Evolutionary conservation across 345 rosid species (phyloP), one percentile per base, ranked within the genome.

Genomic region (Lepidium africanum): DNA sequence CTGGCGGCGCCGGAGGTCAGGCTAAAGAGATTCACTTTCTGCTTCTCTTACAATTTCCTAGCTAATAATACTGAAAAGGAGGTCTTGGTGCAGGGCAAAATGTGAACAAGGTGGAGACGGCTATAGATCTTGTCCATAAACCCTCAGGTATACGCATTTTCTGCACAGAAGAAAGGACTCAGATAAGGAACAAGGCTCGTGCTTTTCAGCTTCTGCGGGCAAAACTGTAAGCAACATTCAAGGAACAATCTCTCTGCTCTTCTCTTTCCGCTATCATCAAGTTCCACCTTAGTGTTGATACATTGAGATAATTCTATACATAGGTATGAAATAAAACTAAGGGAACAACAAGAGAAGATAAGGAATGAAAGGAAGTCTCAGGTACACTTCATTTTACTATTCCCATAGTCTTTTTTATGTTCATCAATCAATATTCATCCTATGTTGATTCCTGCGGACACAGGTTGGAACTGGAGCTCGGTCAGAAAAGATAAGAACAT

Each of bases 1-100:
- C 99, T 49, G 99, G 99, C 52, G 99, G 99, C 21, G 96, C 96
- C 78, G 99, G 97, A 84, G 97, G 96, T 90, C 80, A 75, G 70
- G 63, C 37, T 27, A 55, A 36, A 30, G 3, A 16, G 23, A 17
- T 16, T 52, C 15, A 46, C 21, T 61, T 36, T 36, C 67, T 56
- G 36, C 33, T 65, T 51, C 62, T 50, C 56, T 72, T 14, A 2
- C 49, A 25, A 36, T 53, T 69, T 53, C 47, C 50, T 38, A 16
- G 33, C 58, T 51, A 35, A 23, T 33, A 17, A 69, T 21, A 48
- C 69, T 75, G 52, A 38, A 46, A 45, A 62, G 63, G n/a, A 15
- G 40, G 46, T 53, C 35, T 63, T 49, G 54, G 35, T 81, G 73
- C 95, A 93, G 99, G 97, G 37, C 96, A 91, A 77, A 94, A 94